Evolutionary conservation across 805 yeast genomes (phyloP), one percentile per base, ranked within the genome.

Genomic region (Metschnikowia arizonensis): DNA sequence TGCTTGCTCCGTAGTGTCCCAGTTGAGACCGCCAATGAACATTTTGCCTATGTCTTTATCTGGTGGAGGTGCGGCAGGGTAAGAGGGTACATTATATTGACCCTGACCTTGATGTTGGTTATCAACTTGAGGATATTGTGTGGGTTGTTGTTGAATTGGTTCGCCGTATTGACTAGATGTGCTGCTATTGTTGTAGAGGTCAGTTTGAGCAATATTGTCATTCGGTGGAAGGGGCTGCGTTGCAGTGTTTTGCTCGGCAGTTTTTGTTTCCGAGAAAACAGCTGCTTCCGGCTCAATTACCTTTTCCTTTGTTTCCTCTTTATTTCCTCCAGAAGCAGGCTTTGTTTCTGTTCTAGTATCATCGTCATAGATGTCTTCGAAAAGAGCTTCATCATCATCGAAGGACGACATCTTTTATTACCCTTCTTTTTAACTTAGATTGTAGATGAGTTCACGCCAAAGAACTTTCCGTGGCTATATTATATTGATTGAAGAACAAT

Each of bases 1-100:
- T 28, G 85, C 80, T 51, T 89, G 95, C 60, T 91, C 98, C 11
- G 90, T 83, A 12, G 99, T 91, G 61, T 91, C 97, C 98, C 98
- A 91, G 60, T 91, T 93, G 57, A 91, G 79, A 41, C 99, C 99
- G 52, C 99, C 99, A 64, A 88, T 80, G 60, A 89, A 89, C 95
- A 89, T 86, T 62, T 89, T 89, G 44, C 95, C 95, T 52, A 82
- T 82, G 57, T 87, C 96, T 43, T 58, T 63, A 23, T 72, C 74
- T 50, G 40, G 25, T 38, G 42, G 42, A 21, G 28, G 21, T 30
- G 34, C 42, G 11, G 32, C 15, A n/a, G 33, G 34, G 29, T 39
- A 21, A 4, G 42, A 36, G 32, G 40, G 32, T 23, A 21, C 21
- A 12, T 35, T 35, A 21, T 33, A 33, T 21, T 32, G 34, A 11